A percentile compares a stretch with the other conserved stretches of the same genome.
Evolutionary conservation across 73 alveolate genomes (phyloP).

Genomic region (Tetrahymena borealis): DNA sequence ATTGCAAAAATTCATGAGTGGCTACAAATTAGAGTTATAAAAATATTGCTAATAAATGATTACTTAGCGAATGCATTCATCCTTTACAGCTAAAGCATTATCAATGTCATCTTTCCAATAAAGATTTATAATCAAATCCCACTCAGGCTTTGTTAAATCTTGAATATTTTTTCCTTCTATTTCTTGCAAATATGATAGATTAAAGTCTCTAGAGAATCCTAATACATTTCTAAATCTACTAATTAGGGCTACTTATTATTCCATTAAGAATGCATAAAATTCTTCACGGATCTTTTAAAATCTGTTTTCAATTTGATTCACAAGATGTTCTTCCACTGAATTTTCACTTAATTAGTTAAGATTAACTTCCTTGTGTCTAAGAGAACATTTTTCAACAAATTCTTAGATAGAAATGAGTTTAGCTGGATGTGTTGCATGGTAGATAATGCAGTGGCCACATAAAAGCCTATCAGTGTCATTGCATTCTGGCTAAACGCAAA

Average conservation of each 20-base stretch:
- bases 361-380: background rate
- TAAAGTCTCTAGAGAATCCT: background rate
- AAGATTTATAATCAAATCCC: background rate
- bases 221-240: background rate
- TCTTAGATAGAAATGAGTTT: background rate
- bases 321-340: background rate
- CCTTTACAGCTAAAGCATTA: background rate
- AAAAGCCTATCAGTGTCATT: background rate
- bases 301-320: background rate
- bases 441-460: background rate
- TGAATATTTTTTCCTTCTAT: background rate
- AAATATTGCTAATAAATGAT: background rate
- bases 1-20: too few species aligned
- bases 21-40: background rate
- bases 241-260: background rate
- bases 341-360: background rate
- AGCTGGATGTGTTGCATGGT: background rate
- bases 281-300: background rate
- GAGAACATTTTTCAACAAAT: background rate
- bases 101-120: background rate
- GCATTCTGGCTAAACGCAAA: background rate
- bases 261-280: background rate
- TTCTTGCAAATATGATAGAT: background rate
- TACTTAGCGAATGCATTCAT: background rate
- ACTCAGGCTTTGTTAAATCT: background rate